Evolutionary conservation across 2,329 filamentous ascomycete genomes (phyloP).

Genomic region (Fusarium sterilihyphosum): DNA sequence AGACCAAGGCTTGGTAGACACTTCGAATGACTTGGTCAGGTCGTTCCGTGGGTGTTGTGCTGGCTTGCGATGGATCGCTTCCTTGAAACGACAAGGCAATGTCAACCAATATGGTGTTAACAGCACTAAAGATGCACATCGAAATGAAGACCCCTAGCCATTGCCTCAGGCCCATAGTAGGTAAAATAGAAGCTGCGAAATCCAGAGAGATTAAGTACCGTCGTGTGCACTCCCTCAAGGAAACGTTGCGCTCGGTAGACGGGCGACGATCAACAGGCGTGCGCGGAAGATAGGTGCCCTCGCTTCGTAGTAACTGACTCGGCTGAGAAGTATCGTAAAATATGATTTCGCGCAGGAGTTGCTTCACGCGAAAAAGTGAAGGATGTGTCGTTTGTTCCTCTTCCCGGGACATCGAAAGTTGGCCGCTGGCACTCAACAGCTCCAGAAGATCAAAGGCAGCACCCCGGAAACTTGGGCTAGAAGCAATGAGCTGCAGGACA

Average conservation of each 20-base stretch:
- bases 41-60: conserved; percentile 9
- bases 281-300: conserved; percentile 30
- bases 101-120: conserved; percentile 62
- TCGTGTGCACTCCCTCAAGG: conserved; percentile 61
- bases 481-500: conserved; percentile 60
- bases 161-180: conserved; percentile 53
- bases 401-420: conserved; percentile 59
- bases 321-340: conserved; percentile 64
- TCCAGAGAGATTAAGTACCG: conserved; percentile 66
- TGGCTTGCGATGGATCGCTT: conserved; percentile 14
- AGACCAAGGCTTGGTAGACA: conserved; percentile 63
- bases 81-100: conserved; percentile 43
- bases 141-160: conserved; percentile 65
- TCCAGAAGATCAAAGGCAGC: conserved; percentile 63
- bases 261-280: conserved; percentile 56
- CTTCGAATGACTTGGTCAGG: conserved; percentile 53
- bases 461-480: conserved; percentile 61
- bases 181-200: conserved; percentile 51
- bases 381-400: conserved; percentile 61
- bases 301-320: conserved; percentile 52
- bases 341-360: conserved; percentile 64
- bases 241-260: conserved; percentile 57
- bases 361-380: conserved; percentile 62
- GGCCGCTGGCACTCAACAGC: conserved; percentile 61
- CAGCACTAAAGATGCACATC: conserved; percentile 67